Evolutionary conservation across 768 basidiomycete species (phyloP), one percentile per base, ranked within the genome.

Genomic region (Infundibulicybe gibba): DNA sequence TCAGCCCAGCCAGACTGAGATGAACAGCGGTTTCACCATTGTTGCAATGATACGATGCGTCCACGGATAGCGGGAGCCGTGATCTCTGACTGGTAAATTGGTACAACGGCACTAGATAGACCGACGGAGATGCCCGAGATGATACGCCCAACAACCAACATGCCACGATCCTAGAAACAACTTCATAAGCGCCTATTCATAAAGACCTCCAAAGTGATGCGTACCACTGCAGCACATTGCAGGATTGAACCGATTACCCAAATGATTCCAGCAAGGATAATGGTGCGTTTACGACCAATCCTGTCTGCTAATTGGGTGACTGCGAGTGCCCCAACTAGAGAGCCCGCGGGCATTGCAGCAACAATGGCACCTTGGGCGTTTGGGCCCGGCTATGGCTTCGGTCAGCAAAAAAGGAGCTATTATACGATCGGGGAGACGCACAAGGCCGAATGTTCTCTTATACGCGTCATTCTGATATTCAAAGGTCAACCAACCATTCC

Each of bases 281-380:
- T 68, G 5, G 79, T 82, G 38, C 71, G 77, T 64, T 80, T 87
- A 32, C 85, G 77, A 34, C 86, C 86, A 15, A 87, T 58, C 33
- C 64, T 61, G 58, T 89, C 87, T 17, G 83, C 86, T 41, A 87
- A 71, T 35, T 72, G 65, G 3, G 78, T 77, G 15, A 86, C 85
- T n/a, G 75, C 61, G 25, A 87, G 74, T 3, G 87, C 75, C 15
- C 87, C 87, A 30, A 81, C 47, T 41, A 89, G 71, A 16, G 85
- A 87, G 37, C 83, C 86, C 2, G 83, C 85, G 14, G 86, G 86
- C 85, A 89, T 88, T 34, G 85, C 65, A 3, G 87, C 86, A n/a
- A 85, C 81, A 39, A 88, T 88, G 14, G 75, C 86, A 30, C 86
- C 86, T 67, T 87, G 85, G 6, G 71, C 76, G 45, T 67, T 72